Conservation (phyloP, 345 rosid species). For the Gossypium stocksii region DNA sequence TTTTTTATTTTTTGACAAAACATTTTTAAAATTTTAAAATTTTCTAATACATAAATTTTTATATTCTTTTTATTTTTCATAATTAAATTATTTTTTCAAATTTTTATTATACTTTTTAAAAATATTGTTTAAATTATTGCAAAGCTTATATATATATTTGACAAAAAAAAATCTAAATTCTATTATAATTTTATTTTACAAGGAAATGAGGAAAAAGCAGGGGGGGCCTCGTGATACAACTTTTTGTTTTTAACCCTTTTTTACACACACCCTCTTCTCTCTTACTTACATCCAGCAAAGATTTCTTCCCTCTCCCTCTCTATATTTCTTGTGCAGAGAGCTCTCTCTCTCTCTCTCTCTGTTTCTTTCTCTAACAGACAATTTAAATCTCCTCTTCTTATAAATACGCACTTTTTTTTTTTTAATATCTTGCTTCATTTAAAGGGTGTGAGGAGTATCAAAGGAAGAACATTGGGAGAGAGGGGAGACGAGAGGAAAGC, state of each 20-base stretch:
- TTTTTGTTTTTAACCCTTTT: conserved; percentile 3
- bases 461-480: background rate
- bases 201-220: background rate
- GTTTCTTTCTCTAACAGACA: background rate
- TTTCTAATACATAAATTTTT: too few relatives aligned
- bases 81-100: too few relatives aligned
- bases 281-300: background rate
- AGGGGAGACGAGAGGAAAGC: background rate
- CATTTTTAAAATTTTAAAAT: too few relatives aligned
- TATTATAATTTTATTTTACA: background rate
- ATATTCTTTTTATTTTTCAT: too few relatives aligned
- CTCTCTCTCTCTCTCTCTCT: background rate
- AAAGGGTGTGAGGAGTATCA: background rate
- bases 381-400: conserved; percentile 6
- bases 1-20: too few relatives aligned
- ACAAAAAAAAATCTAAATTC: too few relatives aligned
- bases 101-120: too few relatives aligned
- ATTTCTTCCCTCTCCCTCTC: background rate
- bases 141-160: too few relatives aligned
- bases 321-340: conserved; percentile 29
- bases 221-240: conserved; percentile 11
- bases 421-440: background rate
- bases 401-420: conserved; percentile 8
- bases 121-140: too few relatives aligned
- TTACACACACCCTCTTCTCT: background rate